Percentiles rank a stretch among this genome's conserved stretches.
These are phyloP conservation scores for Apodospora peruviana DNA, from an alignment of 495 filamentous ascomycete species.

Conservation along the genomic window DNA sequence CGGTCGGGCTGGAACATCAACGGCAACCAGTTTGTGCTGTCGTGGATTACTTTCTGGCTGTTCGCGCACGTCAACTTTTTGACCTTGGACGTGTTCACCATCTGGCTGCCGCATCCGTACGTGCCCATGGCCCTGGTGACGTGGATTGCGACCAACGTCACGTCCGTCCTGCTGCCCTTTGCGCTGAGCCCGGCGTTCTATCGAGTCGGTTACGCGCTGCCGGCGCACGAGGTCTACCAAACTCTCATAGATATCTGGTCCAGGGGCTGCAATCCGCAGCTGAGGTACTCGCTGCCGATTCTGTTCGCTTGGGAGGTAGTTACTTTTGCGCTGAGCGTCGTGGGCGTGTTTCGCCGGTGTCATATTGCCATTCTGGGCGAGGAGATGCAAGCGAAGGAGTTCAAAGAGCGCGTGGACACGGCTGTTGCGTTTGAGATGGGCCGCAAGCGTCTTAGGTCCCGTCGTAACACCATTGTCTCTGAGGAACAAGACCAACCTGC, in stretches of 20 bases:
- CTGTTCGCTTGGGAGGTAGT: constrained; percentile 37
- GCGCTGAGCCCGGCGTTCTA: constrained; percentile 43
- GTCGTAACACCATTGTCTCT: background rate
- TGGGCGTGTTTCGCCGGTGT: constrained; percentile 39
- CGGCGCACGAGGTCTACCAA: constrained; percentile 41
- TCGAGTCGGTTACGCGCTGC: constrained; percentile 40
- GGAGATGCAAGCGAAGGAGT: constrained; percentile 26
- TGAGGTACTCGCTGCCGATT: constrained; percentile 37
- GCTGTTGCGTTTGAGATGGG: constrained; percentile 20
- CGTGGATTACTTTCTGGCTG: constrained; percentile 47
- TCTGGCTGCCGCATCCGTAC: constrained; percentile 36
- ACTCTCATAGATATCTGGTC: constrained; percentile 45
- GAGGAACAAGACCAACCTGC: too few species aligned
- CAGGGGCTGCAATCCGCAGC: constrained; percentile 40
- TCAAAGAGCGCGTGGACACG: constrained; percentile 20
- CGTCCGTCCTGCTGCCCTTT: constrained; percentile 42
- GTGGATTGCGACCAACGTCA: constrained; percentile 46
- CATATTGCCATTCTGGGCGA: constrained; percentile 28
- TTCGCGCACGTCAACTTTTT: constrained; percentile 48
- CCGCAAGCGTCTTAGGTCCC: constrained; percentile 3
- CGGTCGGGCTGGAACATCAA: constrained; percentile 40
- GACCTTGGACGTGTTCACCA: constrained; percentile 40
- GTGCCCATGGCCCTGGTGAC: constrained; percentile 43
- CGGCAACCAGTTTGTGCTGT: constrained; percentile 40
- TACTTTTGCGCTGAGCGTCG: constrained; percentile 13